These are phyloP conservation scores for Yarrowia deformans DNA, from an alignment of 805 yeast species.

Conservation along the genomic window DNA sequence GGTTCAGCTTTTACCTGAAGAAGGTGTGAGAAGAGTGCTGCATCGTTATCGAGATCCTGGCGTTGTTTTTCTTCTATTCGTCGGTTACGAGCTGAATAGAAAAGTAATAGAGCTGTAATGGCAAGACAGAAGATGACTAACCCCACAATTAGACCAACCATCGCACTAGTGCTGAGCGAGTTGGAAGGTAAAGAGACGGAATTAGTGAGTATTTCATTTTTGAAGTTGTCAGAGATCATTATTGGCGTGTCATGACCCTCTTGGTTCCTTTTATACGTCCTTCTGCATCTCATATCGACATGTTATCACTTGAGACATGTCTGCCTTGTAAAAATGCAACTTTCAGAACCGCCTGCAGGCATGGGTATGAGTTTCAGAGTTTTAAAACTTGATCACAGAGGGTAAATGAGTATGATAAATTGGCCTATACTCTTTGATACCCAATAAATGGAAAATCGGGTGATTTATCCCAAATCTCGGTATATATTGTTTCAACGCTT, in stretches of 20 bases:
- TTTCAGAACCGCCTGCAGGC: slow-evolving; percentile 7
- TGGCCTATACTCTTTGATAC: not conserved
- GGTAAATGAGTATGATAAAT: not conserved
- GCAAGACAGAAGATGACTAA: not conserved
- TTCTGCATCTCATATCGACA: not conserved
- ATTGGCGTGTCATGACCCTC: not conserved
- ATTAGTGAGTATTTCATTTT: not conserved
- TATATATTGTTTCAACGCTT: slow-evolving; percentile 1
- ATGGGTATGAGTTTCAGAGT: not conserved
- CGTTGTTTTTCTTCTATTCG: not conserved
- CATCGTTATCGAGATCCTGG: not conserved
- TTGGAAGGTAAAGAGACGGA: not conserved
- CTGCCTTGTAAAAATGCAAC: slow-evolving; percentile 4
- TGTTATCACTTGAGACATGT: slow-evolving; percentile 2
- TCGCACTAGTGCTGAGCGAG: not conserved
- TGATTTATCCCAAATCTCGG: not conserved
- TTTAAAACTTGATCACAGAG: not conserved
- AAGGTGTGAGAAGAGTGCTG: not conserved
- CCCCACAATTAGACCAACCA: not conserved
- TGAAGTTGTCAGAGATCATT: not conserved
- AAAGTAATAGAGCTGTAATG: not conserved
- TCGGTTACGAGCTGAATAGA: not conserved
- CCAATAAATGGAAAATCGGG: not conserved
- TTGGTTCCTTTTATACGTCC: not conserved
- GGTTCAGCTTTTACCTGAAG: not conserved